Evolutionary conservation across 192 early-diverging fungal species (phyloP).

Genomic region (Coemansia asiatica): DNA sequence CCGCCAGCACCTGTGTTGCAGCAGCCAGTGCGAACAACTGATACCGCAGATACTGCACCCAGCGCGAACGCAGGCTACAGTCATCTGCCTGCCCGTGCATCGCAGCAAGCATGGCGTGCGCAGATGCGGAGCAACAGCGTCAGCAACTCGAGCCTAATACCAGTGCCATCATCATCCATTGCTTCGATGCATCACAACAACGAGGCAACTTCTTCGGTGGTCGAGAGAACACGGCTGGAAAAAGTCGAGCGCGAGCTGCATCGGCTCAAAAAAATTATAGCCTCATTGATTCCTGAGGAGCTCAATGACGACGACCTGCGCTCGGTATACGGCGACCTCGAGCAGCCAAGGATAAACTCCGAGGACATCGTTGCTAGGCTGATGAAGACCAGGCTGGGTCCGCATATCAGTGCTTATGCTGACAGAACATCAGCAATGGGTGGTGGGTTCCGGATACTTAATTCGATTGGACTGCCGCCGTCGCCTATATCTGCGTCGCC

Average conservation of each 20-base stretch:
- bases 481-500: constrained; percentile 16
- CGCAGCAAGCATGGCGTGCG: constrained; percentile 3
- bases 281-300: constrained; percentile 43
- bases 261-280: constrained; percentile 48
- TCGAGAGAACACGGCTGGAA: constrained; percentile 38
- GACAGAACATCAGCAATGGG: not conserved
- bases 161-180: not conserved
- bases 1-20: not conserved
- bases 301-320: constrained; percentile 51
- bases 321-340: constrained; percentile 49
- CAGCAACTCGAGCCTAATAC: not conserved
- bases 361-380: constrained; percentile 38
- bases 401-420: constrained; percentile 14
- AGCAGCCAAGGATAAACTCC: constrained; percentile 21
- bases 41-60: not conserved
- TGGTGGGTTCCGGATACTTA: not conserved
- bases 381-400: constrained; percentile 27
- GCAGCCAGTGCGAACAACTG: not conserved
- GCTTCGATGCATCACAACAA: not conserved
- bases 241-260: constrained; percentile 52
- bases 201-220: constrained; percentile 7
- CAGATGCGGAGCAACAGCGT: constrained; percentile 12
- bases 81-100: not conserved
- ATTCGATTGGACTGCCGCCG: constrained; percentile 15
- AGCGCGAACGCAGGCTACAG: not conserved